These are phyloP conservation scores for Posidonia oceanica DNA, from an alignment of 116 monocot species.

Conservation along the genomic window DNA sequence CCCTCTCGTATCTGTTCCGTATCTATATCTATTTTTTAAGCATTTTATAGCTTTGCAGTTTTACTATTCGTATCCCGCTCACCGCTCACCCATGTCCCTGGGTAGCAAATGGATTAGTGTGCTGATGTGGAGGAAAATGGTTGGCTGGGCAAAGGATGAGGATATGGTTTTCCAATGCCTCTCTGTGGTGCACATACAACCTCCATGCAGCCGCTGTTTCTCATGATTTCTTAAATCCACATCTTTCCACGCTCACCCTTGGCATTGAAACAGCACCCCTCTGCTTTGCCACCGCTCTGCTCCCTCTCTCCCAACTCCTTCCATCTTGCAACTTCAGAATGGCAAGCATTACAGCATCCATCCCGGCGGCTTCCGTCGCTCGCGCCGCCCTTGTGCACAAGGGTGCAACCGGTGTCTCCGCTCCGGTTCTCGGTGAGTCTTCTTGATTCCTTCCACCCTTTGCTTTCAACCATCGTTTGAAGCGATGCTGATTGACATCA, in stretches of 20 bases:
- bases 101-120: background rate
- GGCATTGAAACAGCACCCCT: background rate
- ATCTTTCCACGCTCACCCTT: background rate
- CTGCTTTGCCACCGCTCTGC: background rate
- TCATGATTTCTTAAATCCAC: background rate
- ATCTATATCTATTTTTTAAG: no score
- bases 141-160: slow-evolving; percentile 13
- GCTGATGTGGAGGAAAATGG: slow-evolving; percentile 8
- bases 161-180: slow-evolving; percentile 5
- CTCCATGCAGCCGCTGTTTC: no score
- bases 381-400: slow-evolving; percentile 9
- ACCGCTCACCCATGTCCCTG: background rate
- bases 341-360: slow-evolving; percentile 14
- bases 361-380: background rate
- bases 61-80: no score
- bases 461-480: background rate
- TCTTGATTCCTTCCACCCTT: background rate
- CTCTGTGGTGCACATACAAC: background rate
- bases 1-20: no score
- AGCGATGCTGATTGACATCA: background rate
- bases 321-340: slow-evolving; percentile 2
- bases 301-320: background rate
- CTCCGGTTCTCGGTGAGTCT: slow-evolving; percentile 9
- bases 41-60: no score
- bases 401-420: slow-evolving; percentile 1